Percentiles rank a stretch among this genome's conserved stretches.
phyloP scores from a whole-genome alignment of 306 rosid genomes.

The Crotalaria pallida region DNA sequence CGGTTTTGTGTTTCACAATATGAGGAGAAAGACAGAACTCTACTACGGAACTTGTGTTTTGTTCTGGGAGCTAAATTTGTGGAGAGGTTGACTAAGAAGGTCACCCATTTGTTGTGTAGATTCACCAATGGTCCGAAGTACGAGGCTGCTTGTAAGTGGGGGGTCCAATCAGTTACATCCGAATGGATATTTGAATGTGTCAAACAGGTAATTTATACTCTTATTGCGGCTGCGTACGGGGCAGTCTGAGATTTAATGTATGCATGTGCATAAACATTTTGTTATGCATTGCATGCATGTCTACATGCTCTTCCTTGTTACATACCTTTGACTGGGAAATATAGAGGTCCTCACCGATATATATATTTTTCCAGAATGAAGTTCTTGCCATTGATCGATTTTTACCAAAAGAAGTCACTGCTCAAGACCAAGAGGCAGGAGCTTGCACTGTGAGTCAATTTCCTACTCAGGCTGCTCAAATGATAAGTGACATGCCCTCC shows the following conservation, averaged over 20 bases:
- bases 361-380: constrained; percentile 46
- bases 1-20: constrained; percentile 95
- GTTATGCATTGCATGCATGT: constrained; percentile 17
- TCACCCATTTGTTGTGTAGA: constrained; percentile 88
- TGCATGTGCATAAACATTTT: constrained; percentile 5
- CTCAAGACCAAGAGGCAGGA: constrained; percentile 79
- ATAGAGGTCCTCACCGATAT: background rate
- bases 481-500: constrained; percentile 47
- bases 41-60: constrained; percentile 78
- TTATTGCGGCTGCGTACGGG: constrained; percentile 11
- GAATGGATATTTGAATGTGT: constrained; percentile 94
- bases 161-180: constrained; percentile 52
- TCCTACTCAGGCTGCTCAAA: constrained; percentile 67
- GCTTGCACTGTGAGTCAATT: constrained; percentile 68
- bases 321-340: background rate
- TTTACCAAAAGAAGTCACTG: constrained; percentile 71
- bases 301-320: background rate
- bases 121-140: constrained; percentile 81
- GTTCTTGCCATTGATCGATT: constrained; percentile 59
- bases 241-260: background rate
- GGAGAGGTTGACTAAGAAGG: constrained; percentile 66
- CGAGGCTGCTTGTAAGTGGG: constrained; percentile 82
- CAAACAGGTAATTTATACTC: constrained; percentile 64
- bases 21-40: constrained; percentile 68
- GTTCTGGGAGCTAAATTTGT: constrained; percentile 83